These are phyloP conservation scores for Kodamaea nitidulidarum DNA, from an alignment of 805 yeast genomes.

Conservation along the genomic window DNA sequence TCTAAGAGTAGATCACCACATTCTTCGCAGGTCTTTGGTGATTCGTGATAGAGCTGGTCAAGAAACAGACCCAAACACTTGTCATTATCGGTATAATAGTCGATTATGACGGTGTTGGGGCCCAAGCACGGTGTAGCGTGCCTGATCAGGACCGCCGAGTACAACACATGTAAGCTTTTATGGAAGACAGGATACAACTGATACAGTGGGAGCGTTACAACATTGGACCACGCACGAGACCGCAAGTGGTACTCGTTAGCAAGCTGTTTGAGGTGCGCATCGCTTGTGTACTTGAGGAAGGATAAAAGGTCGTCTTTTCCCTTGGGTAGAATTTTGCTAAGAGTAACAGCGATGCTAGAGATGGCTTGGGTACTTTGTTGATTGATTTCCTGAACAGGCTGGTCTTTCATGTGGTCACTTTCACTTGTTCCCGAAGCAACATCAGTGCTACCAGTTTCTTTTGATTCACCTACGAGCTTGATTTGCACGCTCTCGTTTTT, in stretches of 20 bases:
- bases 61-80: slow-evolving; percentile 84
- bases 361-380: too few relatives aligned
- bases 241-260: slow-evolving; percentile 45
- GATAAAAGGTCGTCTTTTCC: slow-evolving; percentile 30
- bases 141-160: slow-evolving; percentile 76
- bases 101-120: slow-evolving; percentile 79
- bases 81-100: slow-evolving; percentile 87
- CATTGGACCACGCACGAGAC: slow-evolving; percentile 47
- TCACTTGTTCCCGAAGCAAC: too few relatives aligned
- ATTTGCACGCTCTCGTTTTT: too few relatives aligned
- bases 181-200: slow-evolving; percentile 51
- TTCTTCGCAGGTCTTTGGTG: slow-evolving; percentile 65
- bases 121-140: slow-evolving; percentile 92
- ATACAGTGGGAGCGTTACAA: slow-evolving; percentile 33
- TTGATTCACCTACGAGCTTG: too few relatives aligned
- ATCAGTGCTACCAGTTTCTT: too few relatives aligned
- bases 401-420: too few relatives aligned
- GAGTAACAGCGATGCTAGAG: too few relatives aligned
- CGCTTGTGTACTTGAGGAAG: slow-evolving; percentile 34
- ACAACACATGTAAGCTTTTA: slow-evolving; percentile 73
- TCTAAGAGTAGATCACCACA: slow-evolving; percentile 69
- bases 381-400: too few relatives aligned
- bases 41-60: slow-evolving; percentile 72
- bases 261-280: slow-evolving; percentile 39
- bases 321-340: slow-evolving; percentile 37